A percentile compares a stretch with the other conserved stretches of the same genome.
Conservation (phyloP, 164 flowering plant species). For the Akebia trifoliata region DNA sequence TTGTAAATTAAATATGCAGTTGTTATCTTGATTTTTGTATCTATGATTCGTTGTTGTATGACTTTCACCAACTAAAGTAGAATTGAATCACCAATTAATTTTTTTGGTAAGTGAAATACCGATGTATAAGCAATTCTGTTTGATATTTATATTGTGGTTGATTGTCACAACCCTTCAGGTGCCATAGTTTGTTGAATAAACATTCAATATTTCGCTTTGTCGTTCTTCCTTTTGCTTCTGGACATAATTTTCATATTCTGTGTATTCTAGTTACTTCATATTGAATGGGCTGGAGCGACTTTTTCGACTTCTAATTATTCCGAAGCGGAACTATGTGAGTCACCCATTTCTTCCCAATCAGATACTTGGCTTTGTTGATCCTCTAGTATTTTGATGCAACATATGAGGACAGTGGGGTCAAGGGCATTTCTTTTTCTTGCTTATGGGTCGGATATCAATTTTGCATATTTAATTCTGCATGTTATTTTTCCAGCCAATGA, state of each 20-base stretch:
- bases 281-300: constrained; percentile 83
- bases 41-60: too few relatives aligned
- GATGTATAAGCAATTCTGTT: too few relatives aligned
- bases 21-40: too few relatives aligned
- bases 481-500: constrained; percentile 53
- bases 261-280: constrained; percentile 60
- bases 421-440: neutral
- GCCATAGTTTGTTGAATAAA: too few relatives aligned
- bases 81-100: too few relatives aligned
- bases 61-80: too few relatives aligned
- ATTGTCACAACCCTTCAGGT: too few relatives aligned
- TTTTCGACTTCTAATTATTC: constrained; percentile 59
- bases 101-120: too few relatives aligned
- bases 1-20: too few relatives aligned
- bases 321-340: constrained; percentile 84
- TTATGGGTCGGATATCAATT: neutral
- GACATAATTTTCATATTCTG: neutral
- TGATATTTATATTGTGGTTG: too few relatives aligned
- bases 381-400: neutral
- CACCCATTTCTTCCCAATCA: neutral
- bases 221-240: too few relatives aligned
- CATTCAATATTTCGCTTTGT: too few relatives aligned
- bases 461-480: neutral
- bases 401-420: neutral
- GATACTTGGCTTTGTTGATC: neutral